Evolutionary conservation across 2,329 filamentous ascomycete genomes (phyloP).

Genomic region (Clarireedia paspali): DNA sequence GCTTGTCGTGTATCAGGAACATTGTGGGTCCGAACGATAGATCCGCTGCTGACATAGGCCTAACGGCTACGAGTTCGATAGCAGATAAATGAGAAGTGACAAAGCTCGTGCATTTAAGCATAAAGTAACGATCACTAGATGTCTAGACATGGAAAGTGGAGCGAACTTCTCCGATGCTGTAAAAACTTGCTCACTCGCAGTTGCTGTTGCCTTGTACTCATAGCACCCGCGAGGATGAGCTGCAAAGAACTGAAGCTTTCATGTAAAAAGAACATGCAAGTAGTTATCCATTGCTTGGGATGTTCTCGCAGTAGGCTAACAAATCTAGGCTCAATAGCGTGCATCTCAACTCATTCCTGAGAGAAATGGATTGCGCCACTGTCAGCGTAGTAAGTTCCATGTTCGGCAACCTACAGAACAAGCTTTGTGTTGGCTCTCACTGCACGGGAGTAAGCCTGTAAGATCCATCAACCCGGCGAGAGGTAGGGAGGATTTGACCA

Average conservation of each 20-base stretch:
- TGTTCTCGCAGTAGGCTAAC: background rate
- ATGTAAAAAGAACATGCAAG: background rate
- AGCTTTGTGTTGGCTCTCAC: conserved; percentile 1
- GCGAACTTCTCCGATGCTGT: background rate
- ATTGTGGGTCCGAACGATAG: background rate
- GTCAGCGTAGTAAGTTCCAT: background rate
- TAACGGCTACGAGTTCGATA: background rate
- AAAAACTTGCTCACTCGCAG: background rate
- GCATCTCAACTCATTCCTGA: conserved; percentile 1
- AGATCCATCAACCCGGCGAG: conserved; percentile 8
- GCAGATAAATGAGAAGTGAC: background rate
- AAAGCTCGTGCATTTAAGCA: background rate
- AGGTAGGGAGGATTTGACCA: conserved; percentile 3
- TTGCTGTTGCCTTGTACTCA: too few species aligned
- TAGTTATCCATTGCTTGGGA: background rate
- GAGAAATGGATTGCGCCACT: too few species aligned
- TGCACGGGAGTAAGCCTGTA: background rate
- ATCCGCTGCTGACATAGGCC: background rate
- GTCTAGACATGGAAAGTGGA: background rate
- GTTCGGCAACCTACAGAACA: conserved; percentile 1
- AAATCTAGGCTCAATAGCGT: background rate
- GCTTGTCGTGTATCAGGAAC: background rate
- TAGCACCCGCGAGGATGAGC: too few species aligned
- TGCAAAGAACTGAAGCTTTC: background rate
- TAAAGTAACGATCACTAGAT: background rate